Evolutionary conservation across 2,329 filamentous ascomycete species (phyloP), one percentile per base, ranked within the genome.

Genomic region (Pseudogymnoascus sp.): DNA sequence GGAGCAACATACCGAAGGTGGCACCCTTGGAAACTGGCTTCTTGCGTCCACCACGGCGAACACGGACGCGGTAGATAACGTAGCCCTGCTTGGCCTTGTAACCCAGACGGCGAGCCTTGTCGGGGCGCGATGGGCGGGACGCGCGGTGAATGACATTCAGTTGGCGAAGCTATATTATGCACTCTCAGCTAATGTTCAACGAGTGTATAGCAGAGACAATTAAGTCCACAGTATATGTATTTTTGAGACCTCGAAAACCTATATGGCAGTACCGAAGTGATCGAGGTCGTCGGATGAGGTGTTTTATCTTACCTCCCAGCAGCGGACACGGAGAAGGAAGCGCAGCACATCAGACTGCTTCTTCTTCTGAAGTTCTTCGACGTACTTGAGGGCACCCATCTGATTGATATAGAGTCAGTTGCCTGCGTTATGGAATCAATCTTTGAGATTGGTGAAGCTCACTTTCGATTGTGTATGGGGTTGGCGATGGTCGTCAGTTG

Each of bases 71-170:
- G 89, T 99, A 99, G 89, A 99, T 92, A 78, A 99, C 94, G 85
- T 97, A 99, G 81, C 94, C 94, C 85, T 99, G 94, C 91, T 99
- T 99, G 85, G 95, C 94, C 90, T 99, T 99, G 91, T 99, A 99
- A 75, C 94, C 94, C 73, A 99, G 90, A 81, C 95, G 94, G 82
- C 94, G 94, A 77, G 95, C 94, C 90, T 99, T 99, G 85, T 99
- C 95, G 76, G 94, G 94, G 79, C 94, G 94, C 75, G 92, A 96
- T 73, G 94, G 94, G 75, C 93, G 92, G 75, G 92, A 95, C 77
- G 94, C 94, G 79, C 94, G 93, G 88, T 99, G 94, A 84, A 97
- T 94, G 81, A 97, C 92, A 84, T 97, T 96, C 83, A 97, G 84
- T 86, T 97, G 93, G 84, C 93, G 92, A 81, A 96, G 91, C 93